Conservation (phyloP, 805 yeast genomes). For the Metschnikowia baotianmanensis region DNA sequence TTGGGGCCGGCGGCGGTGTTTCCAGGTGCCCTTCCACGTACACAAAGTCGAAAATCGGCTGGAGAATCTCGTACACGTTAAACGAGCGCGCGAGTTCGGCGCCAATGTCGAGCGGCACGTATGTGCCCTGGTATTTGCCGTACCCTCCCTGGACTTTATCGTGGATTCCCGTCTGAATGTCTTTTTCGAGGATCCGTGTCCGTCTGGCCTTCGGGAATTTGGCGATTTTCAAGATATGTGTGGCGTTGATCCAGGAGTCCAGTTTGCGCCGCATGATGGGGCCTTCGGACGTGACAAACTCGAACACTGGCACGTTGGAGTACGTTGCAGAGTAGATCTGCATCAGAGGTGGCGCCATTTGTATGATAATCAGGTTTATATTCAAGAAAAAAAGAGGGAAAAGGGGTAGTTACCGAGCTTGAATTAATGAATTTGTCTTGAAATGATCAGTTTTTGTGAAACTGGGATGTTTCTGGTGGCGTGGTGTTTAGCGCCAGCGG, state of each 20-base stretch:
- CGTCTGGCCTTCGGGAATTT: constrained; percentile 64
- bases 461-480: too few species aligned
- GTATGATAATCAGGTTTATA: too few species aligned
- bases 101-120: constrained; percentile 43
- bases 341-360: constrained; percentile 6
- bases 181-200: constrained; percentile 61
- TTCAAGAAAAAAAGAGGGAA: not conserved
- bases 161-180: constrained; percentile 59
- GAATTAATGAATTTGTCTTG: not conserved
- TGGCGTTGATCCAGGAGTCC: constrained; percentile 70
- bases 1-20: constrained; percentile 49
- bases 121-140: constrained; percentile 62
- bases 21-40: constrained; percentile 39
- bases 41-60: constrained; percentile 64
- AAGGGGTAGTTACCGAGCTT: too few species aligned
- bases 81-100: constrained; percentile 38
- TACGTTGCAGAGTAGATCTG: constrained; percentile 68
- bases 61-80: constrained; percentile 50
- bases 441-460: too few species aligned
- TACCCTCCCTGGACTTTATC: constrained; percentile 75
- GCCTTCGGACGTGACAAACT: constrained; percentile 64
- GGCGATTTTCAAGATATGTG: constrained; percentile 67
- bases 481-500: not conserved
- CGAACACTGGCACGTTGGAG: constrained; percentile 69
- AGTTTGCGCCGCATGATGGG: constrained; percentile 65